phyloP scores from a whole-genome alignment of 441 rosid genomes.

The Macaranga tanarius region DNA sequence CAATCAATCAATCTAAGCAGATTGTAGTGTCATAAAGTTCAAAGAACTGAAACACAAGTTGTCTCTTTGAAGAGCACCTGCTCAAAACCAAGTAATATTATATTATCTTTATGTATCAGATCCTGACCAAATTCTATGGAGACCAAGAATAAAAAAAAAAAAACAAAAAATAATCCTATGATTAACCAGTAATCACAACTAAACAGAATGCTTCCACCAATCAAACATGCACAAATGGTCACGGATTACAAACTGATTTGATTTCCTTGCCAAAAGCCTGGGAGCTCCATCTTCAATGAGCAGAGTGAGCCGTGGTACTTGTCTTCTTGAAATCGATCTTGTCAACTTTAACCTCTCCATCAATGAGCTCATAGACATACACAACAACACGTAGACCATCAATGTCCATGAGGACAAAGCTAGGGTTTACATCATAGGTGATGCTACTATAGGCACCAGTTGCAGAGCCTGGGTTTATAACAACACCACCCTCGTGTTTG shows the following conservation, averaged over 20 bases:
- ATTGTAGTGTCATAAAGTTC: no score
- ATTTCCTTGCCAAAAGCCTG: not conserved
- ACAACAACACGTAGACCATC: conserved; percentile 90
- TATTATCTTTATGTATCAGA: no score
- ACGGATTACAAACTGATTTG: conserved; percentile 12
- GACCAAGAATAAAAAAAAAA: not conserved
- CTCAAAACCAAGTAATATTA: no score
- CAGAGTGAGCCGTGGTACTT: conserved; percentile 40
- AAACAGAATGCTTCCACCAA: conserved; percentile 10
- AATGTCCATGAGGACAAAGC: conserved; percentile 95
- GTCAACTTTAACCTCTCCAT: conserved; percentile 97
- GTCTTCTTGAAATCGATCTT: conserved; percentile 95
- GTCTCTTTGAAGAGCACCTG: no score
- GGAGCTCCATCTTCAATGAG: conserved; percentile 29
- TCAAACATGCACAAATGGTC: conserved; percentile 13
- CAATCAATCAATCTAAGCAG: no score
- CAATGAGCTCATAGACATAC: conserved; percentile 88
- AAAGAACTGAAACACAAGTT: no score
- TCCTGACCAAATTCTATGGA: not conserved
- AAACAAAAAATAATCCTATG: not conserved
- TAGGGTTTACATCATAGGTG: conserved; percentile 81
- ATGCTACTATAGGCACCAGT: conserved; percentile 91
- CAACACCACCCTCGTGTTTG: conserved; percentile 95
- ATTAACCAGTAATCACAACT: not conserved
- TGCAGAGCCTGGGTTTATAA: conserved; percentile 96